Percentiles rank a stretch among this genome's conserved stretches.
These are phyloP conservation scores for Syzygium aromaticum DNA, from an alignment of 345 rosid species.

Conservation along the genomic window DNA sequence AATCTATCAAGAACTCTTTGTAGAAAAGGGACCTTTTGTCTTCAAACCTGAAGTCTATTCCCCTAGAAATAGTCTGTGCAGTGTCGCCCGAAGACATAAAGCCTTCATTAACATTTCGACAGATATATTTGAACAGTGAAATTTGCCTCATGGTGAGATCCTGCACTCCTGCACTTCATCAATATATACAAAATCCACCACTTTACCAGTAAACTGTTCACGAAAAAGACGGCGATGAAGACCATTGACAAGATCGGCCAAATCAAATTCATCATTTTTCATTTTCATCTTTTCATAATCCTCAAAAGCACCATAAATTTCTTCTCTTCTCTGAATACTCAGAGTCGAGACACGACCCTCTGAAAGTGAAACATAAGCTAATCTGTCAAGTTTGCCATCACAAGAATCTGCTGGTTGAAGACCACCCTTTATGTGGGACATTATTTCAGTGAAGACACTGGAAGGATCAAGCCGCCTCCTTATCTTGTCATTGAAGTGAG, in stretches of 20 bases:
- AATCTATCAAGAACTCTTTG: conserved; percentile 19
- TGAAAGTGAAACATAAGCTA: conserved; percentile 23
- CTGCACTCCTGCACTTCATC: conserved; percentile 70
- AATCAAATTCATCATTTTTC: conserved; percentile 33
- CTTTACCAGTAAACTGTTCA: conserved; percentile 15
- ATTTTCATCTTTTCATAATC: conserved; percentile 38
- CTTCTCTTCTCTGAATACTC: conserved; percentile 11
- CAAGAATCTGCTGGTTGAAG: conserved; percentile 7
- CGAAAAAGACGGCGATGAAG: conserved; percentile 30
- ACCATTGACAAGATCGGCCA: conserved; percentile 49
- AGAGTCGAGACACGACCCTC: conserved; percentile 26
- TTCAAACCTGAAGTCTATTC: conserved; percentile 41
- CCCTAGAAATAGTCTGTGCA: conserved; percentile 37
- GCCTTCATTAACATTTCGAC: conserved; percentile 36
- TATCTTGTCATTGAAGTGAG: conserved; percentile 22
- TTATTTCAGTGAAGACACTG: conserved; percentile 43
- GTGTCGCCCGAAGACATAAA: conserved; percentile 47
- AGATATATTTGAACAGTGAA: conserved; percentile 33
- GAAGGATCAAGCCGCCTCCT: conserved; percentile 36
- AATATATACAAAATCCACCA: conserved; percentile 39
- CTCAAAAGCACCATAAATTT: conserved; percentile 26
- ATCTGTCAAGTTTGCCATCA: conserved; percentile 21
- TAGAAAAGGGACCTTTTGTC: conserved; percentile 36
- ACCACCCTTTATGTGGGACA: conserved; percentile 46
- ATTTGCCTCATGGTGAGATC: conserved; percentile 54